Percentiles rank a stretch among this genome's conserved stretches.
These are phyloP conservation scores for Theobroma cacao DNA, from an alignment of 345 rosid genomes.

Conservation along the genomic window DNA sequence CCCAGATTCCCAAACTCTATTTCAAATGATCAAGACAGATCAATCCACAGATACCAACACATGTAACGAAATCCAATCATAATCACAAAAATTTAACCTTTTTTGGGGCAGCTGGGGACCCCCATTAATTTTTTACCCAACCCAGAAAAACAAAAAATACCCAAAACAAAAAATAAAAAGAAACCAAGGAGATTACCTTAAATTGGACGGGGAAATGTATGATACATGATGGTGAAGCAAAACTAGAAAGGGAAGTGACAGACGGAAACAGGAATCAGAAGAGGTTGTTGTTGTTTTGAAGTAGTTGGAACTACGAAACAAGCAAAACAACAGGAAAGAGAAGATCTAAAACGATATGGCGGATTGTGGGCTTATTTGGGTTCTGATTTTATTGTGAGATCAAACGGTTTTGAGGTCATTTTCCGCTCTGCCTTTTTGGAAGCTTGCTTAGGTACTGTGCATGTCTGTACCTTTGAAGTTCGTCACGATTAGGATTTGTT, in stretches of 20 bases:
- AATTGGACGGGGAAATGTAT: neutral
- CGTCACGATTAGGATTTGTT: neutral
- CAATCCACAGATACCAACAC: neutral
- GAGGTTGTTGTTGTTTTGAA: neutral
- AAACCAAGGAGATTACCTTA: neutral
- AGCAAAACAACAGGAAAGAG: neutral
- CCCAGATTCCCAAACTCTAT: conserved; percentile 5
- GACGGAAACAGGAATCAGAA: neutral
- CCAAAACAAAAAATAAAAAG: too few species aligned
- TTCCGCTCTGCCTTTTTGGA: neutral
- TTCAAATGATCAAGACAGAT: conserved; percentile 4
- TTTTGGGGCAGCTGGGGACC: neutral
- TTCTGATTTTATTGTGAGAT: neutral
- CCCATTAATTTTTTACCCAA: neutral
- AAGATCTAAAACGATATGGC: neutral
- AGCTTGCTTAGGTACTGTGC: conserved; percentile 7
- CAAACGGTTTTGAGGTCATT: conserved; percentile 9
- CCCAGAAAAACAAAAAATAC: neutral
- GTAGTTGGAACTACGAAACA: neutral
- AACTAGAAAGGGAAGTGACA: neutral
- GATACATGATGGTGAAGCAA: neutral
- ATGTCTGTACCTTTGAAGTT: neutral
- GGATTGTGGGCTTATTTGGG: neutral
- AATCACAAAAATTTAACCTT: neutral
- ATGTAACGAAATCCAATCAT: neutral